Evolutionary conservation across 108 stramenopile species (phyloP), one percentile per base, ranked within the genome.

Genomic region (Cylindrotheca closterium): DNA sequence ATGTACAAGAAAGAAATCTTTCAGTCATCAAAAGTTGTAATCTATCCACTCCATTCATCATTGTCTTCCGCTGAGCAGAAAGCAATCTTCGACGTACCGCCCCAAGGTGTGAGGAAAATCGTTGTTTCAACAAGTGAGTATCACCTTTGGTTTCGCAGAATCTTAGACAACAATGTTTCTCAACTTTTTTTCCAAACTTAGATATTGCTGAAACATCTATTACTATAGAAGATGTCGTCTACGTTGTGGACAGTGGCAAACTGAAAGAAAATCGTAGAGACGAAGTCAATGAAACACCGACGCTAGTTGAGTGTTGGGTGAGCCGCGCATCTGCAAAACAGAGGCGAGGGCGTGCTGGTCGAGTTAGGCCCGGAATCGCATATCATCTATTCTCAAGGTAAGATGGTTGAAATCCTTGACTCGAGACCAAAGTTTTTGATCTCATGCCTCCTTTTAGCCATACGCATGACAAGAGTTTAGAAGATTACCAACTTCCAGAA

Each of bases 331-430:
- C 87, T 2, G 87, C 91, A 2, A 84, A 78, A 50, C 97, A 98
- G 75, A 80, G 97, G 22, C 70, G 87, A 47, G 97, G 97, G 22
- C 86, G 97, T 37, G 97, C 97, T 8, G 97, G 96, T 0, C 84
- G 96, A n/a, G 96, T 96, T 53, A 75, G 86, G 23, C 85, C 90
- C 17, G 96, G 96, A 25, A 65, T 65, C 15, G 83, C 83, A 15
- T 96, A 83, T 79, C 90, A 93, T 53, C 52, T 96, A 18, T 87
- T 72, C 58, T 84, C 85, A 27, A 78, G 54, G 74, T 61, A 29
- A 58, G 71, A 1, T 1, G 52, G 23, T 32, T 25, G 7, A 5
- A 32, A 2, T 24, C 22, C n/a, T 10, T 10, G 18, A n/a, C n/a
- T n/a, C n/a, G n/a, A n/a, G n/a, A n/a, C n/a, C n/a, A n/a, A n/a